Evolutionary conservation across 805 yeast genomes (phyloP), one percentile per base, ranked within the genome.

Genomic region (Candida tibetensis): DNA sequence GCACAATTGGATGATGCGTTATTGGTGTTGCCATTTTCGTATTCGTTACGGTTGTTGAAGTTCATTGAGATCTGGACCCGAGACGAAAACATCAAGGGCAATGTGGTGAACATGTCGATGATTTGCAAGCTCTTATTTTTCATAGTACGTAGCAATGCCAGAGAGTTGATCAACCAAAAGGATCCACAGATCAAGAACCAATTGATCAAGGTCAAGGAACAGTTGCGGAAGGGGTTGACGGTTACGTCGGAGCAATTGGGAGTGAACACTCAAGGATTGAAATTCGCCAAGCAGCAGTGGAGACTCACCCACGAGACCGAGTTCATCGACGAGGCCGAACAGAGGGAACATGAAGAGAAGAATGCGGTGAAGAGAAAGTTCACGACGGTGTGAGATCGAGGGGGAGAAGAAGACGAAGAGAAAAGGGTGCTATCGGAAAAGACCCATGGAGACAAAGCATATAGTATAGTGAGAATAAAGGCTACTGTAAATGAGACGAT

Each of bases 1-100:
- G 76, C 95, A 0, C 96, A 91, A 52, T 65, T 93, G 25, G 96
- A 91, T 52, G 99, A 93, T 62, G 95, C 98, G 1, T 71, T 93
- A 39, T 64, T 93, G 32, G 95, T 93, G 1, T 69, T 93, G 37
- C 96, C 99, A 22, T 90, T 91, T 53, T 87, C 95, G 8, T 84
- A 82, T 60, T 82, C 90, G 2, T 57, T 81, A 39, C 77, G 77
- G 47, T 71, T 93, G 35, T 71, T 93, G 45, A 72, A 72, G 48
- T 85, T 89, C 50, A 77, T 93, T 37, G 82, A 80, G 46, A 71
- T 77, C 19, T 90, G 96, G 87, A 77, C 93, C 27, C 55, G 57
- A 38, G 60, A 67, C 36, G 66, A 66, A 18, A 48, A 62, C 39
- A 47, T 61, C 30, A 60, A 68, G 29, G 58, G 64, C 40, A 67